Conservation (phyloP, 345 rosid species). For the Brassica incana region DNA sequence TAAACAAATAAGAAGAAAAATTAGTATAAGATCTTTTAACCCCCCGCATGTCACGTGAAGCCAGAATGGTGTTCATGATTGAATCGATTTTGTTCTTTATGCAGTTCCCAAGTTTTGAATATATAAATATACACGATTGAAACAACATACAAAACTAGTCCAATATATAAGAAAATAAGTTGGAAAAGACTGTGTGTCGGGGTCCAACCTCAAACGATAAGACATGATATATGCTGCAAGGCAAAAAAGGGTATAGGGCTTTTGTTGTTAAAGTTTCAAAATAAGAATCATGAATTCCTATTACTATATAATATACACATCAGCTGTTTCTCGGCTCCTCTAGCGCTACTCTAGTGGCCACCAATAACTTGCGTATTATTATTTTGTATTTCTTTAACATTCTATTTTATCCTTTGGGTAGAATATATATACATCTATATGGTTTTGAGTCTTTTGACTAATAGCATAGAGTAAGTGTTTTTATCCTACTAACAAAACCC, state of each 20-base stretch:
- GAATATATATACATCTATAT: background rate
- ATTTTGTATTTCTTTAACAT: background rate
- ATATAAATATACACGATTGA: background rate
- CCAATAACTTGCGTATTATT: background rate
- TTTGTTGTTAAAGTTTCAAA: constrained; percentile 27
- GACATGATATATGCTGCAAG: background rate
- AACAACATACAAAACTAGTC: background rate
- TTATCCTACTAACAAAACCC: background rate
- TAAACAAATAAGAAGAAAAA: constrained; percentile 3
- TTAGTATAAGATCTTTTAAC: constrained; percentile 20
- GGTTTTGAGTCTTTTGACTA: background rate
- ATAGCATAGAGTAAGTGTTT: background rate
- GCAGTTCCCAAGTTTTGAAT: background rate
- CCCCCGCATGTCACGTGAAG: constrained; percentile 38
- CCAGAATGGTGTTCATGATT: constrained; percentile 38
- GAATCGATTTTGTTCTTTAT: constrained; percentile 37
- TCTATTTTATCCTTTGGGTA: background rate
- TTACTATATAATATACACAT: constrained; percentile 27
- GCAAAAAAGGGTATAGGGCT: background rate
- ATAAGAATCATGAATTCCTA: constrained; percentile 30
- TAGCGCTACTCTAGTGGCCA: constrained; percentile 26
- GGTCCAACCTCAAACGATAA: constrained; percentile 14
- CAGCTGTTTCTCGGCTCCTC: constrained; percentile 15
- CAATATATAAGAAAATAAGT: background rate
- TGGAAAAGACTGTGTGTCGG: constrained; percentile 18